Conservation (phyloP, 768 basidiomycete species). For the Rhodotorula taiwanensis region DNA sequence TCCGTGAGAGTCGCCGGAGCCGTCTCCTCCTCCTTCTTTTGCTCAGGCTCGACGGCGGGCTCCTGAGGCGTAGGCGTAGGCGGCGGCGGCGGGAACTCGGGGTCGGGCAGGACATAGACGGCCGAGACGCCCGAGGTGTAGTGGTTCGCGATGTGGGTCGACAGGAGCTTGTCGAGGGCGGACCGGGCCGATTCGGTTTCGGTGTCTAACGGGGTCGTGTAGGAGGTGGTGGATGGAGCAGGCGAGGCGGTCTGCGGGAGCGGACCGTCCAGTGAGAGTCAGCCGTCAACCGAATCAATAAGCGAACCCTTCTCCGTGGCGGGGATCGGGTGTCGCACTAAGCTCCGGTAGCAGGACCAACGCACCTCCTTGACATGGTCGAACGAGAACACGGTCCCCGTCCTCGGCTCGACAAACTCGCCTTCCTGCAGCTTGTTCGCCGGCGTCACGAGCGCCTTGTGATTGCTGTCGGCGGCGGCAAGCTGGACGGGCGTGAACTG, state of each 20-base stretch:
- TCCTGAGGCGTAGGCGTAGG: conserved; percentile 7
- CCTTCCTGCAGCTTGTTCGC: not conserved
- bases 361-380: conserved; percentile 57
- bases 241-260: conserved; percentile 47
- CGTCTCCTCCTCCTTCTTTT: conserved; percentile 1
- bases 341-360: not conserved
- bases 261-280: not conserved
- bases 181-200: conserved; percentile 48
- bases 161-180: conserved; percentile 62
- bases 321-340: not conserved
- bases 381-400: conserved; percentile 72
- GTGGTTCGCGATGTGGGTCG: conserved; percentile 69
- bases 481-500: conserved; percentile 84
- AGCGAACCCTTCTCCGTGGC: not conserved
- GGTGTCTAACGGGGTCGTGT: conserved; percentile 55
- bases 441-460: conserved; percentile 7
- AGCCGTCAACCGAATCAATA: not conserved
- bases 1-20: not conserved
- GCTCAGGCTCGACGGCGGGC: not conserved
- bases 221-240: conserved; percentile 51
- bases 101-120: conserved; percentile 53
- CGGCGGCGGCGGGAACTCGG: conserved; percentile 12
- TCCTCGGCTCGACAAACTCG: conserved; percentile 3
- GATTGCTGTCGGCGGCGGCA: conserved; percentile 50
- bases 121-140: conserved; percentile 71